Conservation (phyloP, 2,329 filamentous ascomycete species). For the Penicillium rolfsii region DNA sequence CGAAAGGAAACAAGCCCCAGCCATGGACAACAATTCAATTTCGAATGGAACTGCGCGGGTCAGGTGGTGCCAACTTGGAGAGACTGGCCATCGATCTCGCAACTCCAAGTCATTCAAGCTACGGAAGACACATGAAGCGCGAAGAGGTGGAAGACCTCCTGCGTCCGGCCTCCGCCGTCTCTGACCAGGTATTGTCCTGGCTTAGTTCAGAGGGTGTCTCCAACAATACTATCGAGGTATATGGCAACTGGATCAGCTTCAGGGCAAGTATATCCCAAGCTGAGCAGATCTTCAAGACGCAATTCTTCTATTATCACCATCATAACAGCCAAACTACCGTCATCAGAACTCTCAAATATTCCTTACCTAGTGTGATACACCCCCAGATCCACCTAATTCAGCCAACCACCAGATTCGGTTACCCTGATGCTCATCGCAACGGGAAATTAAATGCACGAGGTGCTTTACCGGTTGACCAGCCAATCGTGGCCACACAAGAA, state of each 20-base stretch:
- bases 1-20: conserved; percentile 29
- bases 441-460: conserved; percentile 25
- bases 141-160: conserved; percentile 60
- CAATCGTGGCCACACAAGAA: conserved; percentile 17
- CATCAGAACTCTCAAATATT: conserved; percentile 63
- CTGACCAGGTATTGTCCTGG: conserved; percentile 59
- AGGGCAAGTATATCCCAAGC: conserved; percentile 46
- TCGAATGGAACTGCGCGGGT: conserved; percentile 55
- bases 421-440: conserved; percentile 47
- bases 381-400: conserved; percentile 64
- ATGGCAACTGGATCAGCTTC: conserved; percentile 66
- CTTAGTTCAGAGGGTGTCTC: conserved; percentile 55
- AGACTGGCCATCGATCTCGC: conserved; percentile 64
- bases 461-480: conserved; percentile 29
- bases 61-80: conserved; percentile 57
- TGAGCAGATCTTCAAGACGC: conserved; percentile 60
- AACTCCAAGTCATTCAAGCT: conserved; percentile 60
- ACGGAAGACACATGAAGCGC: conserved; percentile 66
- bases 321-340: conserved; percentile 46
- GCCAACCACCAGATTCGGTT: conserved; percentile 66
- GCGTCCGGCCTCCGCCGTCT: conserved; percentile 55
- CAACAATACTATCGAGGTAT: conserved; percentile 50
- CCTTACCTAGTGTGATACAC: conserved; percentile 60
- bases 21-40: conserved; percentile 51
- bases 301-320: conserved; percentile 61